Conservation (phyloP, 208 protist species). For the Porcisia hertigi region DNA sequence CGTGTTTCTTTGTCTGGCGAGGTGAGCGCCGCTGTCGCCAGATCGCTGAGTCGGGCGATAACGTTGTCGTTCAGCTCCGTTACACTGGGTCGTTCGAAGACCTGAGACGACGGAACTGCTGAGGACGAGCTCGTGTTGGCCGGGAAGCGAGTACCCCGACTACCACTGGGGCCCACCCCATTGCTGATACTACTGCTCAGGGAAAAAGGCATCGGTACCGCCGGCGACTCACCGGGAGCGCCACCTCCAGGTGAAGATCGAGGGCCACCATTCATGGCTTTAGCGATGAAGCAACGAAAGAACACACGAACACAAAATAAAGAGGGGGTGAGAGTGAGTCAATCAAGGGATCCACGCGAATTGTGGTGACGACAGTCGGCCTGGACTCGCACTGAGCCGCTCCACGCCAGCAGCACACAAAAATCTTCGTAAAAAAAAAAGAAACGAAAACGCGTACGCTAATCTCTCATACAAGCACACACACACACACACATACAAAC, state of each 20-base stretch:
- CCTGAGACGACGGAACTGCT: neutral
- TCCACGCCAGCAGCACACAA: too few species aligned
- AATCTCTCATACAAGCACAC: neutral
- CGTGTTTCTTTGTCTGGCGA: slow-evolving; percentile 60
- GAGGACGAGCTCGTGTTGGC: slow-evolving; percentile 3
- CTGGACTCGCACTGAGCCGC: too few species aligned
- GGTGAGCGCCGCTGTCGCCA: slow-evolving; percentile 50
- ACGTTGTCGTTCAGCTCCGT: slow-evolving; percentile 17
- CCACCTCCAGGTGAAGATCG: slow-evolving; percentile 4
- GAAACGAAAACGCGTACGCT: too few species aligned
- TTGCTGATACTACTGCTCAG: slow-evolving; percentile 1
- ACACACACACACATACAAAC: neutral
- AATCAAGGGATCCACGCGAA: too few species aligned
- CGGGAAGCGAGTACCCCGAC: neutral
- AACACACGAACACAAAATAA: neutral
- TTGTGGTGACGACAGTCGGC: too few species aligned
- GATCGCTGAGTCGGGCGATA: slow-evolving; percentile 39
- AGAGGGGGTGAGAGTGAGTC: too few species aligned
- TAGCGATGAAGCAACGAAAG: neutral
- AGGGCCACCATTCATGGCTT: slow-evolving; percentile 7
- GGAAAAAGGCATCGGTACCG: slow-evolving; percentile 12
- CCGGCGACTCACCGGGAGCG: neutral
- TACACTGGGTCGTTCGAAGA: neutral
- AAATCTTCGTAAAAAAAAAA: neutral
- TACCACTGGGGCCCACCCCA: neutral